A percentile compares a stretch with the other conserved stretches of the same genome.
Evolutionary conservation across 345 rosid genomes (phyloP).

Genomic region (Brassica rapa): DNA sequence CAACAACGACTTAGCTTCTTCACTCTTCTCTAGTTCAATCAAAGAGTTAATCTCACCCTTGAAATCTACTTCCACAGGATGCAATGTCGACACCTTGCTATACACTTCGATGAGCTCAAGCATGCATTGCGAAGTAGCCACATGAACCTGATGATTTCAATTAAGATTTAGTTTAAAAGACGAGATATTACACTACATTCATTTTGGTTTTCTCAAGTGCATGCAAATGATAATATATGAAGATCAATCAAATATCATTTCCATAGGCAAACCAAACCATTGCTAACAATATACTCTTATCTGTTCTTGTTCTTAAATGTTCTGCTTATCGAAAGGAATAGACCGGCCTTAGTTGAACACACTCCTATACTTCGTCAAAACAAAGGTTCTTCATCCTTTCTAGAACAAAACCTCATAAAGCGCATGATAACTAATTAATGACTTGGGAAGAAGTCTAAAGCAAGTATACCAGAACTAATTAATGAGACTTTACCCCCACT

Average conservation of each 20-base stretch:
- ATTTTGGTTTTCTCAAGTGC: slow-evolving; percentile 8
- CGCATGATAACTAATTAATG: background rate
- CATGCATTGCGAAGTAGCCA: slow-evolving; percentile 79
- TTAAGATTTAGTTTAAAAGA: background rate
- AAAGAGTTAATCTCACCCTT: slow-evolving; percentile 58
- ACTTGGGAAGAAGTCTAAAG: background rate
- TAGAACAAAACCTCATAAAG: background rate
- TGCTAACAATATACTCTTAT: background rate
- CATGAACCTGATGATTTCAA: slow-evolving; percentile 59
- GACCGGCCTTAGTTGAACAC: background rate
- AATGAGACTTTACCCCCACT: background rate
- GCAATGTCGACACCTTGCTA: slow-evolving; percentile 42
- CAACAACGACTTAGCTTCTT: slow-evolving; percentile 68
- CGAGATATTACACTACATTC: background rate
- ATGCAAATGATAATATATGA: background rate
- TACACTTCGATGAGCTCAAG: slow-evolving; percentile 51
- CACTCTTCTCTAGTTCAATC: slow-evolving; percentile 73
- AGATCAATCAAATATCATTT: background rate
- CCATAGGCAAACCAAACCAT: background rate
- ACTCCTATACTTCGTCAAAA: background rate
- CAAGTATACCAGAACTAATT: background rate
- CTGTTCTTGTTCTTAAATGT: background rate
- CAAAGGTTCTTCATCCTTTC: background rate
- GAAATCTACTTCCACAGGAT: slow-evolving; percentile 41
- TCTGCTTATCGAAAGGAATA: background rate